Percentiles rank a stretch among this genome's conserved stretches.
Conservation (phyloP, 1,284 basidiomycete species). For the Singerocomus inundabilis region DNA sequence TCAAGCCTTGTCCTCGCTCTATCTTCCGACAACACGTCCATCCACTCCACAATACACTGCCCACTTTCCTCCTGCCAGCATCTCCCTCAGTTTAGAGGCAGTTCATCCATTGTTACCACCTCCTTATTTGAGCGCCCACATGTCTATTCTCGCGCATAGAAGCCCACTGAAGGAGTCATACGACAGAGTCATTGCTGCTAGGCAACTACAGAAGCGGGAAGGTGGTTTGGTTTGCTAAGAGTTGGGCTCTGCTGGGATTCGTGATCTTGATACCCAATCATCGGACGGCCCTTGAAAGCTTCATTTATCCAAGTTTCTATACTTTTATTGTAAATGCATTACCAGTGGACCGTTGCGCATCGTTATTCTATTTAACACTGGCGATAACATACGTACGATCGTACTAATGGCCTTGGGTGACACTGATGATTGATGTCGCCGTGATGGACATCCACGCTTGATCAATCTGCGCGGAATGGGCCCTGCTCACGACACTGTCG, state of each 20-base stretch:
- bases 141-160: constrained; percentile 60
- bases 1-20: constrained; percentile 64
- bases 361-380: constrained; percentile 8
- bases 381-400: constrained; percentile 5
- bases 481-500: too few relatives aligned
- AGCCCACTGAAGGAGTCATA: constrained; percentile 67
- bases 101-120: constrained; percentile 67
- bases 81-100: constrained; percentile 49
- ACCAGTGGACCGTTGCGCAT: constrained; percentile 16
- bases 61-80: constrained; percentile 56
- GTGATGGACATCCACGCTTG: too few relatives aligned
- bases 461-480: too few relatives aligned
- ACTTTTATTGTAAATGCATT: constrained; percentile 25
- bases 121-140: constrained; percentile 65
- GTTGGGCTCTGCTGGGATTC: not conserved
- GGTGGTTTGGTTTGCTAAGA: constrained; percentile 1
- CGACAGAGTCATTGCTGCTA: constrained; percentile 63
- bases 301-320: constrained; percentile 31
- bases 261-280: constrained; percentile 26
- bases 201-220: constrained; percentile 34
- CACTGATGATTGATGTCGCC: too few relatives aligned
- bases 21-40: constrained; percentile 53
- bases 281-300: constrained; percentile 9
- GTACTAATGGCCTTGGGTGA: not conserved
- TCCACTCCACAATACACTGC: constrained; percentile 50